A percentile compares a stretch with the other conserved stretches of the same genome.
Evolutionary conservation across 2,329 filamentous ascomycete genomes (phyloP).

Genomic region (Chaetomium sp.): DNA sequence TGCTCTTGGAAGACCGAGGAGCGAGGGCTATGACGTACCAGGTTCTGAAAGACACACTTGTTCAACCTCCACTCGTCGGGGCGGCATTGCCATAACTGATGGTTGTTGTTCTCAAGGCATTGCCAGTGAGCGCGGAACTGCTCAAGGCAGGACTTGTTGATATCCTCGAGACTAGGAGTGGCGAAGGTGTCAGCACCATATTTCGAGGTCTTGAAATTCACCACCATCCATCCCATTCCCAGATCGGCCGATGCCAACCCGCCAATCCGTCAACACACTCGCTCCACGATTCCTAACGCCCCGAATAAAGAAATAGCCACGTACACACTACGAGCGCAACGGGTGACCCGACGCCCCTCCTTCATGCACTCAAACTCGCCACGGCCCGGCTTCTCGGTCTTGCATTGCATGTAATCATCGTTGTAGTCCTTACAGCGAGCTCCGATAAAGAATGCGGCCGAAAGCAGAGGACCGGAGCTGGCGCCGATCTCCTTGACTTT

Average conservation of each 20-base stretch:
- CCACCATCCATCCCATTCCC: background rate
- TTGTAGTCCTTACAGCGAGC: constrained; percentile 92
- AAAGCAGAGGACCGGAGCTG: constrained; percentile 85
- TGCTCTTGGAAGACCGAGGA: background rate
- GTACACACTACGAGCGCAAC: constrained; percentile 94
- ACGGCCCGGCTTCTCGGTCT: constrained; percentile 82
- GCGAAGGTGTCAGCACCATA: background rate
- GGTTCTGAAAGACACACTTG: constrained; percentile 89
- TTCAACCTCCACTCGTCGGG: constrained; percentile 83
- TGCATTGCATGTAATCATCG: constrained; percentile 99
- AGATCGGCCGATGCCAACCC: background rate
- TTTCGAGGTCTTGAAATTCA: background rate
- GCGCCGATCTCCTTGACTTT: constrained; percentile 89
- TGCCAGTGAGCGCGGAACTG: constrained; percentile 93
- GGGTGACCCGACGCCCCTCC: constrained; percentile 92
- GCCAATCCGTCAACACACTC: background rate
- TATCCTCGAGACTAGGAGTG: constrained; percentile 68
- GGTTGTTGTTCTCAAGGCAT: constrained; percentile 95
- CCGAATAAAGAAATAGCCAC: constrained; percentile 34
- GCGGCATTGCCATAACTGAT: constrained; percentile 94
- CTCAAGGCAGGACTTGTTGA: constrained; percentile 89
- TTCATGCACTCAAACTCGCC: constrained; percentile 93
- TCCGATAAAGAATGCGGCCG: constrained; percentile 93
- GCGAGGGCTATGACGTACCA: constrained; percentile 54
- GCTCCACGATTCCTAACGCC: too few species aligned